A percentile compares a stretch with the other conserved stretches of the same genome.
phyloP scores from a whole-genome alignment of 2,329 filamentous ascomycete species.

The Colletotrichum cordylinicola region DNA sequence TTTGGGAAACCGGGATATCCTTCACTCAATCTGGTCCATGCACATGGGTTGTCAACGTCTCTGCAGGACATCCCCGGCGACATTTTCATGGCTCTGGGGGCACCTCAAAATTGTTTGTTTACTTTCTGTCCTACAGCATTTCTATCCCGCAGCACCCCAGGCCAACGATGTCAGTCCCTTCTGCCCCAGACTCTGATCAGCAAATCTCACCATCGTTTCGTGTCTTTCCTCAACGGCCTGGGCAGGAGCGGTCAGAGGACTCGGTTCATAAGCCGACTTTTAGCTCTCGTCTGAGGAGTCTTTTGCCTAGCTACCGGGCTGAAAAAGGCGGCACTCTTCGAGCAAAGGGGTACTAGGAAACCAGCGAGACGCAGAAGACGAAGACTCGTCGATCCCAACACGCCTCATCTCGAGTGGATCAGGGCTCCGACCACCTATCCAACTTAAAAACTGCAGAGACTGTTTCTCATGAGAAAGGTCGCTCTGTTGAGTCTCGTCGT shows the following conservation, averaged over 20 bases:
- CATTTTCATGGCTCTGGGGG: background rate
- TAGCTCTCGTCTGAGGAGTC: conserved; percentile 45
- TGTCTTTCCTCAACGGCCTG: background rate
- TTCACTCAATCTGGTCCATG: background rate
- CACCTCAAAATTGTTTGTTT: conserved; percentile 6
- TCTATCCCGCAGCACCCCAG: background rate
- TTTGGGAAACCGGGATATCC: conserved; percentile 1
- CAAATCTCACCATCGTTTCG: conserved; percentile 1
- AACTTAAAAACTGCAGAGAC: conserved; percentile 42
- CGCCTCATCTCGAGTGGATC: background rate
- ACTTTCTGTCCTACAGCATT: background rate
- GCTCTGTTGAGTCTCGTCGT: background rate
- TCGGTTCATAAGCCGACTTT: conserved; percentile 32
- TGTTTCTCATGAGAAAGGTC: conserved; percentile 6
- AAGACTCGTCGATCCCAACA: background rate
- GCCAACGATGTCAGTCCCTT: background rate
- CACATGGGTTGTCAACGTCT: background rate
- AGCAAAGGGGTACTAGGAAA: conserved; percentile 32
- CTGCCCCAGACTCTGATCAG: background rate
- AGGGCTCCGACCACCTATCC: conserved; percentile 34
- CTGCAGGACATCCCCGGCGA: background rate
- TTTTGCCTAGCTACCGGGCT: conserved; percentile 54
- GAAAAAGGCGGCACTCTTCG: conserved; percentile 57
- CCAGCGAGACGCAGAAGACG: conserved; percentile 18
- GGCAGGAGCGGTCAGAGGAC: background rate